Conservation (phyloP, 768 basidiomycete species). For the Trametes meyenii region DNA sequence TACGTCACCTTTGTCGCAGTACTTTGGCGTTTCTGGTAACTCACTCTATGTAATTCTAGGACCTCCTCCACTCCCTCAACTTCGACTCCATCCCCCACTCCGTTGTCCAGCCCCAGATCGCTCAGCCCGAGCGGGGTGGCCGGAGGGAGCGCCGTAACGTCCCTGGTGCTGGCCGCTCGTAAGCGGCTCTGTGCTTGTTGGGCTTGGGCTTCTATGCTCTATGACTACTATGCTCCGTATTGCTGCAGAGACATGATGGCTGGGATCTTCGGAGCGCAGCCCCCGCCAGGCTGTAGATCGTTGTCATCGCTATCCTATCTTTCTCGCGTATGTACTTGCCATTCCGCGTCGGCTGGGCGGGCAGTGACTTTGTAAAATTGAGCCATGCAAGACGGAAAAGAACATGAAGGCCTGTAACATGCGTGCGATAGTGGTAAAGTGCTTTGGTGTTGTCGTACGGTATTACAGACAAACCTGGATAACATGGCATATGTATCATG, state of each 20-base stretch:
- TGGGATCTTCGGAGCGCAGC: constrained; percentile 16
- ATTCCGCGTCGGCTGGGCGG: constrained; percentile 14
- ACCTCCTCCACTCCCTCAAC: constrained; percentile 88
- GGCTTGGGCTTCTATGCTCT: constrained; percentile 22
- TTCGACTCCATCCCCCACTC: constrained; percentile 88
- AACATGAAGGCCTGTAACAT: background rate
- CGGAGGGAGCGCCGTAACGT: constrained; percentile 79
- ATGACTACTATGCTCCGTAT: constrained; percentile 25
- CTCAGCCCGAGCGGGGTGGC: constrained; percentile 67
- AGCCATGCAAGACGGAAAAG: constrained; percentile 17
- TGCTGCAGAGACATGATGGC: constrained; percentile 16
- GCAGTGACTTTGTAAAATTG: constrained; percentile 21
- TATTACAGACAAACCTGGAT: too few relatives aligned
- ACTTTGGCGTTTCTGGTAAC: background rate
- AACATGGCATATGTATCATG: too few relatives aligned
- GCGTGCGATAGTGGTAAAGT: background rate
- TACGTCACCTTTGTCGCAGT: constrained; percentile 40
- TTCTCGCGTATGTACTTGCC: constrained; percentile 25
- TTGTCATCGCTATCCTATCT: constrained; percentile 19
- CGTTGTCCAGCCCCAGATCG: constrained; percentile 65
- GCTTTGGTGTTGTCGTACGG: too few relatives aligned
- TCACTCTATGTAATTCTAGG: constrained; percentile 46
- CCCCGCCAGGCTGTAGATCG: constrained; percentile 18
- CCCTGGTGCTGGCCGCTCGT: constrained; percentile 72
- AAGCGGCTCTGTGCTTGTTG: constrained; percentile 2